Percentiles rank a stretch among this genome's conserved stretches.
Conservation (phyloP, 2,329 filamentous ascomycete genomes). For the Trichoderma sp. region DNA sequence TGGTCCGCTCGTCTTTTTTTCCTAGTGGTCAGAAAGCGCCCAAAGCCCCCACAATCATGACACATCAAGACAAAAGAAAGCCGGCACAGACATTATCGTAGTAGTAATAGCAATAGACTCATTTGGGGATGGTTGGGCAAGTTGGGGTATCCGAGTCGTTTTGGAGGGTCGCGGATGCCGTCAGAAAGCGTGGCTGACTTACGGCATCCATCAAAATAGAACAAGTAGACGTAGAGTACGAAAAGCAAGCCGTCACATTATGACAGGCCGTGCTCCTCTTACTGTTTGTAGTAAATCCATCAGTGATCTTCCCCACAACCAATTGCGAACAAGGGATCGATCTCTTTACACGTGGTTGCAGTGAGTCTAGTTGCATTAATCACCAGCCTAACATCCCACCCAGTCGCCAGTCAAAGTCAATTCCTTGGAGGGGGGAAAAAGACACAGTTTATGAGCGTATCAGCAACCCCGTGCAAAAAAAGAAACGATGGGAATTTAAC, state of each 20-base stretch:
- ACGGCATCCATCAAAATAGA: neutral
- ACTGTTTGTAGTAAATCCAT: neutral
- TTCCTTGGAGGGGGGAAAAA: neutral
- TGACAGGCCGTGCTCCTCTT: neutral
- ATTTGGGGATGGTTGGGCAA: neutral
- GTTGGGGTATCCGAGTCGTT: neutral
- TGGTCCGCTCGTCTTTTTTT: neutral
- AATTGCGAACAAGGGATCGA: neutral
- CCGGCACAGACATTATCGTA: neutral
- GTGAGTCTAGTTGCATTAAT: neutral
- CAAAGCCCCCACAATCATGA: neutral
- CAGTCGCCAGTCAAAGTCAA: neutral
- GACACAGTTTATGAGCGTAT: neutral
- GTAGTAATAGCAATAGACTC: neutral
- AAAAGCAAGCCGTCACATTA: neutral
- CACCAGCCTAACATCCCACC: neutral
- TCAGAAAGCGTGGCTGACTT: neutral
- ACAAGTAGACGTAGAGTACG: neutral
- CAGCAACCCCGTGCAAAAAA: neutral
- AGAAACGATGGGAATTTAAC: conserved; percentile 5
- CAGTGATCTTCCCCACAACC: conserved; percentile 4
- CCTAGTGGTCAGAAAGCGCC: neutral
- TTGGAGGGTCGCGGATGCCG: neutral
- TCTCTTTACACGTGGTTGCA: neutral
- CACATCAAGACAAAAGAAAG: neutral